A percentile compares a stretch with the other conserved stretches of the same genome.
These are phyloP conservation scores for Rosa rugosa DNA, from an alignment of 306 rosid species.

Conservation along the genomic window DNA sequence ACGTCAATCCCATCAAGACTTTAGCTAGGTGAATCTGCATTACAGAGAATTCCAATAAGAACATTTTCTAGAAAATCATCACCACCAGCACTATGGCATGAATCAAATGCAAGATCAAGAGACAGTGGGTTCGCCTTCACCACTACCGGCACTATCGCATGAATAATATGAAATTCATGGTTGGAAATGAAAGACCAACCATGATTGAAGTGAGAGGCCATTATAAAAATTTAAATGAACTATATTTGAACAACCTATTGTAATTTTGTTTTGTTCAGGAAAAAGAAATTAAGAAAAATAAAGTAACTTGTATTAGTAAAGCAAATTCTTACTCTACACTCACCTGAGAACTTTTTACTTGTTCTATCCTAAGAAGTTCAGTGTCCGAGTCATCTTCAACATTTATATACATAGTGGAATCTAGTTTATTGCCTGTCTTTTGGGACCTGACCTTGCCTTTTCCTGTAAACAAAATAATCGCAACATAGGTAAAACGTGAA, in stretches of 20 bases:
- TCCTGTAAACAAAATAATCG: slow-evolving; percentile 45
- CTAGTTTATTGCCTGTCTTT: slow-evolving; percentile 35
- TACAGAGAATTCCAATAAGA: slow-evolving; percentile 21
- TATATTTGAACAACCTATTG: not conserved
- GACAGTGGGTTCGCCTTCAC: not conserved
- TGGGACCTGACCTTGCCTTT: slow-evolving; percentile 49
- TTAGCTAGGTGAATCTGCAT: slow-evolving; percentile 55
- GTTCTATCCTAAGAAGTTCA: slow-evolving; percentile 27
- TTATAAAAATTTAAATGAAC: not conserved
- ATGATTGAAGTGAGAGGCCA: not conserved
- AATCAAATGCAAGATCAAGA: too few species aligned
- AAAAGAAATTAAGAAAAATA: not conserved
- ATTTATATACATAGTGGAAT: slow-evolving; percentile 31
- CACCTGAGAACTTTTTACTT: slow-evolving; percentile 43
- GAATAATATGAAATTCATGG: not conserved
- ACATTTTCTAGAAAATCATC: slow-evolving; percentile 3
- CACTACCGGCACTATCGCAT: slow-evolving; percentile 11
- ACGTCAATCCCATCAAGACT: slow-evolving; percentile 38
- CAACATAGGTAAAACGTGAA: slow-evolving; percentile 1
- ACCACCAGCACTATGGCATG: slow-evolving; percentile 15
- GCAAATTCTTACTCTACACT: slow-evolving; percentile 28
- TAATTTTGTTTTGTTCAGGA: not conserved
- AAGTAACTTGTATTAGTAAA: not conserved
- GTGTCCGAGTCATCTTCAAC: slow-evolving; percentile 38
- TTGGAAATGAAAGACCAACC: too few species aligned